phyloP scores from a whole-genome alignment of 345 rosid genomes.

The Populus nigra region DNA sequence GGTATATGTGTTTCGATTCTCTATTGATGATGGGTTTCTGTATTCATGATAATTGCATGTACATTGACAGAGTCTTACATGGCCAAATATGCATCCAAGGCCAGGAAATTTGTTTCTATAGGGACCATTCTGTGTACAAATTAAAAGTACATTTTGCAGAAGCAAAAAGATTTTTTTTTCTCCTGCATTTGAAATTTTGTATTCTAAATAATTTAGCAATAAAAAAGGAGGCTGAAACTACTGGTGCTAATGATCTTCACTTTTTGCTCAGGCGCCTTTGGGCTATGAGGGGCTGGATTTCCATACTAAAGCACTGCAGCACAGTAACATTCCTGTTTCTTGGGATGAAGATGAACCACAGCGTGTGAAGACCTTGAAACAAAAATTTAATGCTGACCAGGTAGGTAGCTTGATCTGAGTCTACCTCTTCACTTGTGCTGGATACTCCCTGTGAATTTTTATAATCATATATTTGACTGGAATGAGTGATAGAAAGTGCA shows the following conservation, averaged over 20 bases:
- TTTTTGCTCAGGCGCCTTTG: constrained; percentile 58
- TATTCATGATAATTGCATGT: background rate
- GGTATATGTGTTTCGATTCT: constrained; percentile 40
- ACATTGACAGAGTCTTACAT: background rate
- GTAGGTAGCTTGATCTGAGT: constrained; percentile 29
- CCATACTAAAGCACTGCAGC: constrained; percentile 77
- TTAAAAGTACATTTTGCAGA: background rate
- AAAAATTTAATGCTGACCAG: constrained; percentile 76
- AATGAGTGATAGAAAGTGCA: no score
- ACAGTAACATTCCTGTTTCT: constrained; percentile 65
- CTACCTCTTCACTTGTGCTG: background rate
- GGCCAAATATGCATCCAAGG: background rate
- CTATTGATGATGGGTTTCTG: background rate
- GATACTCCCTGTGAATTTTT: background rate
- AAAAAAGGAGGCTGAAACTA: background rate
- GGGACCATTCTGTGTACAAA: background rate
- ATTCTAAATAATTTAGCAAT: background rate
- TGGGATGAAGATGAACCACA: constrained; percentile 99
- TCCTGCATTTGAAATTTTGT: background rate
- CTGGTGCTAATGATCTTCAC: background rate
- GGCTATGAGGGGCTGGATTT: constrained; percentile 71
- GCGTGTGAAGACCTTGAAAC: constrained; percentile 69
- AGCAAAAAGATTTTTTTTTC: background rate
- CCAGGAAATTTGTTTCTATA: background rate
- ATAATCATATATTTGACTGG: background rate